These are phyloP conservation scores for Penstemon barbatus DNA, from an alignment of 257 asterid species.

Conservation along the genomic window DNA sequence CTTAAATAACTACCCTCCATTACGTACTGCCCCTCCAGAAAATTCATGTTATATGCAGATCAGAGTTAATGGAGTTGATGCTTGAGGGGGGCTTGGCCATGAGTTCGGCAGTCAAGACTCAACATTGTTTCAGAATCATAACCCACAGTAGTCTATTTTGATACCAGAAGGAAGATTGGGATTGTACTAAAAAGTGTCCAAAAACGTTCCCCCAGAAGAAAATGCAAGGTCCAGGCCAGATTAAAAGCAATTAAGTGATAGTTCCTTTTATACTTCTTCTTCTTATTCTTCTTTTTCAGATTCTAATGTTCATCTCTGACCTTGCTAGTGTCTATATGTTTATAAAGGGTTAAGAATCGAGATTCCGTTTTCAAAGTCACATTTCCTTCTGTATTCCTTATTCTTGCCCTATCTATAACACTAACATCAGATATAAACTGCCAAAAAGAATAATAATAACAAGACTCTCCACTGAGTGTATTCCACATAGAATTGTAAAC, in stretches of 20 bases:
- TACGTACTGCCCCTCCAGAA: conserved; percentile 1
- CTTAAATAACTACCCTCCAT: background rate
- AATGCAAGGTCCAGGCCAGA: conserved; percentile 17
- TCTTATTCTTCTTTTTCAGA: background rate
- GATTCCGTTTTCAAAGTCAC: background rate
- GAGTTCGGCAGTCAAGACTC: conserved; percentile 7
- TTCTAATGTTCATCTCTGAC: background rate
- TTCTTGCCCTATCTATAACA: no score
- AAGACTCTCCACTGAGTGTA: background rate
- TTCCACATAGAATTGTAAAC: background rate
- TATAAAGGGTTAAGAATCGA: background rate
- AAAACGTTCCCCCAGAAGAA: background rate
- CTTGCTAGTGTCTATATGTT: background rate
- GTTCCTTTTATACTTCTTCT: no score
- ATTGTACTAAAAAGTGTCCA: background rate
- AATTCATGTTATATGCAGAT: background rate
- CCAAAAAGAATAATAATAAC: no score
- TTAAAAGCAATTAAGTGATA: background rate
- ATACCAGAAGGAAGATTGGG: background rate
- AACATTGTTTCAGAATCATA: background rate
- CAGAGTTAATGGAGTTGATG: conserved; percentile 5
- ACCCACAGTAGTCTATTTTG: background rate
- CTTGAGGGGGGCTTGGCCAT: background rate
- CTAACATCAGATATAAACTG: background rate
- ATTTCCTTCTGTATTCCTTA: background rate